Conservation (phyloP, 108 stramenopile genomes). For the Cyclotella sp. region DNA sequence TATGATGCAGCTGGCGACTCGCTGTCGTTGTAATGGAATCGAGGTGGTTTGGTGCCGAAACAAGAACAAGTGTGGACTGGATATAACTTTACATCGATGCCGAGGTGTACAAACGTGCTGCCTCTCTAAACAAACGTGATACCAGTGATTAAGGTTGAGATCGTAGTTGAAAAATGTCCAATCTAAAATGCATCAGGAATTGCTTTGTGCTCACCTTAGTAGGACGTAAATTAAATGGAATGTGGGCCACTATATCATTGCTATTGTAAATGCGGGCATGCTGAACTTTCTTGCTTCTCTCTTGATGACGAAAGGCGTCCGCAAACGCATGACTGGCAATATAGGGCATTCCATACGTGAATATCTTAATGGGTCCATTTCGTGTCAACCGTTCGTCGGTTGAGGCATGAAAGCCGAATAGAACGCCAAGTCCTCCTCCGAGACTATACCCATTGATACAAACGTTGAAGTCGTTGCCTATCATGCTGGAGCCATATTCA, state of each 20-base stretch:
- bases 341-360: slow-evolving; percentile 70
- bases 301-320: slow-evolving; percentile 67
- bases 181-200: background rate
- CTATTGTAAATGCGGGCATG: slow-evolving; percentile 60
- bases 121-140: slow-evolving; percentile 31
- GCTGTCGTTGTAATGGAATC: slow-evolving; percentile 35
- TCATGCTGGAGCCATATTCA: slow-evolving; percentile 59
- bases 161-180: background rate
- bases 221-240: slow-evolving; percentile 50
- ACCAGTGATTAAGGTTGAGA: background rate
- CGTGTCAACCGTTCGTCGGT: slow-evolving; percentile 72
- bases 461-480: slow-evolving; percentile 63
- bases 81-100: slow-evolving; percentile 60
- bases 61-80: slow-evolving; percentile 21
- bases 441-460: slow-evolving; percentile 68
- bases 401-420: slow-evolving; percentile 72
- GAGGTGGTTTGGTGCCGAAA: slow-evolving; percentile 32
- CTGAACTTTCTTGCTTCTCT: slow-evolving; percentile 57
- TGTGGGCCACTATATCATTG: slow-evolving; percentile 59
- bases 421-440: slow-evolving; percentile 62
- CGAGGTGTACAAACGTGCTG: slow-evolving; percentile 55
- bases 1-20: slow-evolving; percentile 43
- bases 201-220: slow-evolving; percentile 16
- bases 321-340: slow-evolving; percentile 59
- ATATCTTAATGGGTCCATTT: slow-evolving; percentile 66